Evolutionary conservation across 257 asterid genomes (phyloP).

Genomic region (Thymus mandschuricus): DNA sequence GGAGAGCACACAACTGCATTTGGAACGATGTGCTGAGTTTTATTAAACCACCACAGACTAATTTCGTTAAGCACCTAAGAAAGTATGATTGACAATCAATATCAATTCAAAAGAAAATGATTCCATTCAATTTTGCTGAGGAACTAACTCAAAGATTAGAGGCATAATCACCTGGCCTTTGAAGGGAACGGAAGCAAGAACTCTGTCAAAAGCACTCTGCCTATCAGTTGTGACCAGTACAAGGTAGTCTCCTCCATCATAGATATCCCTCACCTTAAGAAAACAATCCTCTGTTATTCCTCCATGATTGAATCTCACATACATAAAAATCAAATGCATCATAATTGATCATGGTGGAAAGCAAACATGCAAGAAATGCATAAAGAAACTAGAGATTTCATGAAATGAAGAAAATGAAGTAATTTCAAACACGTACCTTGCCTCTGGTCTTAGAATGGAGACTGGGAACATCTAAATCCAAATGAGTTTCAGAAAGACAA

Average conservation of each 20-base stretch:
- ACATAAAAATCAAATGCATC: background rate
- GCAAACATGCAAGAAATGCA: conserved; percentile 3
- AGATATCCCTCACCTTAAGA: conserved; percentile 87
- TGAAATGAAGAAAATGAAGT: background rate
- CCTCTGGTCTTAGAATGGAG: conserved; percentile 82
- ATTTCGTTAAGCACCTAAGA: conserved; percentile 92
- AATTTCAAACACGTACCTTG: conserved; percentile 51
- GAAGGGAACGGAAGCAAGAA: conserved; percentile 95
- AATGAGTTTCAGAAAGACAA: conserved; percentile 83
- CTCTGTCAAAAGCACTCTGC: conserved; percentile 94
- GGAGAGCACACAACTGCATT: conserved; percentile 86
- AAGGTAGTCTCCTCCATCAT: conserved; percentile 82
- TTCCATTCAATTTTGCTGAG: background rate
- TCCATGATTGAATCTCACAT: background rate
- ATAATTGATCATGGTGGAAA: conserved; percentile 14
- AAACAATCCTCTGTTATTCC: conserved; percentile 6
- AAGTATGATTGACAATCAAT: conserved; percentile 7
- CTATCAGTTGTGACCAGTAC: conserved; percentile 91
- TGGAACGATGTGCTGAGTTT: conserved; percentile 78
- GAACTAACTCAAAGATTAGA: conserved; percentile 10
- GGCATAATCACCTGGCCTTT: conserved; percentile 75
- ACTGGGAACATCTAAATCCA: conserved; percentile 67
- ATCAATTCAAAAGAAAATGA: conserved; percentile 3
- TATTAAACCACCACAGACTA: conserved; percentile 92
- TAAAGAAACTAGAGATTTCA: background rate